phyloP scores from a whole-genome alignment of 2,329 filamentous ascomycete genomes.

The Fusarium denticulatum region DNA sequence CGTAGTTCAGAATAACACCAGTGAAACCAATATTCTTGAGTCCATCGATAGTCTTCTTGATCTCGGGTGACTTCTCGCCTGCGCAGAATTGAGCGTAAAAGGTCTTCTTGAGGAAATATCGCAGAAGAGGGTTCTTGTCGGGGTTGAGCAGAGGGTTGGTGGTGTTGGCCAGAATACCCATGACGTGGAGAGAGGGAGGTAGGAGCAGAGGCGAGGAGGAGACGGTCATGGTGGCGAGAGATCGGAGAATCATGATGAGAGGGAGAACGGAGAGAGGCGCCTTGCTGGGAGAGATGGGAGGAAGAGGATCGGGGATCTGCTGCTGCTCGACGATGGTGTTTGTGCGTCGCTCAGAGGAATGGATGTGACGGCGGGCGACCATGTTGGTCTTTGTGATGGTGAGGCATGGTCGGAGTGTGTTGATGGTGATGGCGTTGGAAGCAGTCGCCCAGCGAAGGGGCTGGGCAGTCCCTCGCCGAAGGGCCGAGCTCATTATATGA shows the following conservation, averaged over 20 bases:
- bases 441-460: slow-evolving; percentile 40
- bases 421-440: slow-evolving; percentile 29
- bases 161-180: slow-evolving; percentile 76
- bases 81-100: slow-evolving; percentile 95
- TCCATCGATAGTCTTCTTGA: slow-evolving; percentile 69
- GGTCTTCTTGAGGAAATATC: slow-evolving; percentile 77
- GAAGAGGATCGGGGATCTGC: slow-evolving; percentile 46
- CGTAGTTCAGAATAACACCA: slow-evolving; percentile 87
- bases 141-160: slow-evolving; percentile 74
- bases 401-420: slow-evolving; percentile 35
- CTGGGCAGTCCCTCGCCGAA: slow-evolving; percentile 41
- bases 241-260: slow-evolving; percentile 72
- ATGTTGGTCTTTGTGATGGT: slow-evolving; percentile 28
- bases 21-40: slow-evolving; percentile 81
- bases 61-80: slow-evolving; percentile 77
- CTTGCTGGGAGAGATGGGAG: slow-evolving; percentile 41
- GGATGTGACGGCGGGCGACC: slow-evolving; percentile 45
- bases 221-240: slow-evolving; percentile 73
- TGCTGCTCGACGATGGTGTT: slow-evolving; percentile 48
- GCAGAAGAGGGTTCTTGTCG: slow-evolving; percentile 77
- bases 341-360: slow-evolving; percentile 51
- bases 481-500: slow-evolving; percentile 41
- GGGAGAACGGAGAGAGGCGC: slow-evolving; percentile 74
- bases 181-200: slow-evolving; percentile 72
- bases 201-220: slow-evolving; percentile 78